Evolutionary conservation across 129 eudicot genomes (phyloP), one percentile per base, ranked within the genome.

Genomic region (Dittrichia graveolens): DNA sequence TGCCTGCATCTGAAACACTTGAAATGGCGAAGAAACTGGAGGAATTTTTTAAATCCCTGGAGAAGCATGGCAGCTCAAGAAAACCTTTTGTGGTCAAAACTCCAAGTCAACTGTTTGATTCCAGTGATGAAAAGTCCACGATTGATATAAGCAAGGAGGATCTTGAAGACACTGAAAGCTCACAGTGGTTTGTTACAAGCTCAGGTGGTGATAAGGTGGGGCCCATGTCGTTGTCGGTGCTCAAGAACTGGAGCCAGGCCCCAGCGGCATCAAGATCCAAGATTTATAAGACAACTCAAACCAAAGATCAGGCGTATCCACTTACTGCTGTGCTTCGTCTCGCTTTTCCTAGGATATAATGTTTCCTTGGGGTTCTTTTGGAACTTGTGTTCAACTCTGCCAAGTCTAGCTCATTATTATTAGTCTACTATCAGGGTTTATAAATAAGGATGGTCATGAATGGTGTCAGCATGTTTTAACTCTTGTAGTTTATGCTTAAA

Each of bases 281-380:
- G 69, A 84, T 84, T 24, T 86, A 82, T 61, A 86, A 68, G 72
- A 64, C 55, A 7, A 72, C 61, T 66, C 81, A 89, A 80, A 70
- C 63, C 44, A 73, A 81, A 74, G 84, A 82, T n/a, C 49, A 84
- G 71, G 89, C 80, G 3, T 72, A 75, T 52, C 71, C 75, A 8
- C 55, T 89, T 77, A 65, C 46, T 10, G 84, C 62, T 74, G 95
- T 89, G 44, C 73, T 81, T 34, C 63, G 47, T 11, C 78, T 78
- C 7, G 93, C 81, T 50, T 77, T 60, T 67, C 55, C n/a, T 57
- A 60, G 63, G 48, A 75, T 69, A 4, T 79, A 4, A 54, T 63
- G 78, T 46, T 72, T 48, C 7, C 13, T 68, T 24, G 15, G 45
- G 65, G 56, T 69, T 69, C 8, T 34, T 41, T 58, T 63, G 72